A percentile compares a stretch with the other conserved stretches of the same genome.
phyloP scores from a whole-genome alignment of 768 basidiomycete genomes.

The Lactifluus echinatus region DNA sequence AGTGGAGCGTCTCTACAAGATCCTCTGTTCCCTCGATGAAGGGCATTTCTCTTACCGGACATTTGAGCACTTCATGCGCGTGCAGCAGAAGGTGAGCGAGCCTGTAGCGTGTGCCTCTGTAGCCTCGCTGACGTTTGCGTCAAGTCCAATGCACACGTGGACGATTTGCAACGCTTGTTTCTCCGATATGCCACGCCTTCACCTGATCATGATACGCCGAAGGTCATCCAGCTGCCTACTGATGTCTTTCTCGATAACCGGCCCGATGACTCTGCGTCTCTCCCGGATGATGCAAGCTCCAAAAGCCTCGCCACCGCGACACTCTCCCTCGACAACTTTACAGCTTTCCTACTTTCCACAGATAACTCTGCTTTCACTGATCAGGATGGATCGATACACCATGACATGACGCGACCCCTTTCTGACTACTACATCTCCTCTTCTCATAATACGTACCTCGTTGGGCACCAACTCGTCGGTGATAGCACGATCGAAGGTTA shows the following conservation, averaged over 20 bases:
- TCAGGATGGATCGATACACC: constrained; percentile 45
- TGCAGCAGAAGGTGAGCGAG: constrained; percentile 40
- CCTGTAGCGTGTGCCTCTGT: constrained; percentile 31
- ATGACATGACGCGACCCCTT: constrained; percentile 86
- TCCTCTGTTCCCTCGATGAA: constrained; percentile 26
- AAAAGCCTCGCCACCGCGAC: constrained; percentile 6
- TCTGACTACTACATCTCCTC: constrained; percentile 84
- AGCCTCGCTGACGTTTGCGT: constrained; percentile 2
- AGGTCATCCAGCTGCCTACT: constrained; percentile 24
- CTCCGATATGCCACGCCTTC: constrained; percentile 28
- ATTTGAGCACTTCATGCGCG: constrained; percentile 45
- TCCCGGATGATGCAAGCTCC: constrained; percentile 3
- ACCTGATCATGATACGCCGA: not conserved
- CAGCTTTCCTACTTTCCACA: constrained; percentile 68
- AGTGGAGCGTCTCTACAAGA: constrained; percentile 54
- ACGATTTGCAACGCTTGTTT: constrained; percentile 32
- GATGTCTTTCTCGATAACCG: constrained; percentile 22
- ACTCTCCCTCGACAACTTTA: constrained; percentile 56
- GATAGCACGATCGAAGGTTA: constrained; percentile 89
- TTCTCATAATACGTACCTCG: constrained; percentile 89
- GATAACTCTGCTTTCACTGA: constrained; percentile 61
- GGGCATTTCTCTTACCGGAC: constrained; percentile 31
- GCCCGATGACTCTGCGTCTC: not conserved
- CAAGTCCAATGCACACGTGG: constrained; percentile 27
- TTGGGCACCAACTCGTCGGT: constrained; percentile 81